Percentiles rank a stretch among this genome's conserved stretches.
Conservation (phyloP, 257 asterid genomes). For the Solanum virginianum region DNA sequence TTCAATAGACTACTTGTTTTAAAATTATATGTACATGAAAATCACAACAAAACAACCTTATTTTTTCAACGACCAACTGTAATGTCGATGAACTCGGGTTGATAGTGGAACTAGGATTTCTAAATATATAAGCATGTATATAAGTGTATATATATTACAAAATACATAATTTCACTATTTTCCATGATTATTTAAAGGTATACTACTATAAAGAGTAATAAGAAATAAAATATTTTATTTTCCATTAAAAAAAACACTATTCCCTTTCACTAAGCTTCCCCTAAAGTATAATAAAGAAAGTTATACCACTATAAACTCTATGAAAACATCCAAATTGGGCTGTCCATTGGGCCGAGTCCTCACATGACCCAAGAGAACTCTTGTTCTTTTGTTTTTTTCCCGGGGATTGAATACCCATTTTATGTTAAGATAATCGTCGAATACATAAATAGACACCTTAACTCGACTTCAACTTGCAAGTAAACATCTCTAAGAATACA, state of each 20-base stretch:
- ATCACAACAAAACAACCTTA: not conserved
- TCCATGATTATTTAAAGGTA: not conserved
- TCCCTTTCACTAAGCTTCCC: not conserved
- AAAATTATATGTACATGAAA: not conserved
- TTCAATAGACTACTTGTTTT: not conserved
- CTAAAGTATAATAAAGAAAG: not conserved
- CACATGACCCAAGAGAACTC: not conserved
- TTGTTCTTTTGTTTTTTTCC: no score
- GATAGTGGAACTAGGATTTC: no score
- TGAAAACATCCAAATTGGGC: not conserved
- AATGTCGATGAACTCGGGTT: no score
- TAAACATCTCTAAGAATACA: no score
- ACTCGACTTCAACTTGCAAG: no score
- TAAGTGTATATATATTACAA: no score
- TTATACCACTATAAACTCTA: not conserved
- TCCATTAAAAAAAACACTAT: no score
- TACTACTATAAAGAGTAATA: not conserved
- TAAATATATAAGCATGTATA: no score
- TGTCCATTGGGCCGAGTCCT: not conserved
- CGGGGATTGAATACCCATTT: no score
- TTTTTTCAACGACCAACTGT: not conserved
- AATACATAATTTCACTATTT: no score
- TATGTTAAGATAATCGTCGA: no score
- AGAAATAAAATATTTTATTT: not conserved
- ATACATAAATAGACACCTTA: no score